Evolutionary conservation across 805 yeast genomes (phyloP), one percentile per base, ranked within the genome.

Genomic region (Lipomyces sp.): DNA sequence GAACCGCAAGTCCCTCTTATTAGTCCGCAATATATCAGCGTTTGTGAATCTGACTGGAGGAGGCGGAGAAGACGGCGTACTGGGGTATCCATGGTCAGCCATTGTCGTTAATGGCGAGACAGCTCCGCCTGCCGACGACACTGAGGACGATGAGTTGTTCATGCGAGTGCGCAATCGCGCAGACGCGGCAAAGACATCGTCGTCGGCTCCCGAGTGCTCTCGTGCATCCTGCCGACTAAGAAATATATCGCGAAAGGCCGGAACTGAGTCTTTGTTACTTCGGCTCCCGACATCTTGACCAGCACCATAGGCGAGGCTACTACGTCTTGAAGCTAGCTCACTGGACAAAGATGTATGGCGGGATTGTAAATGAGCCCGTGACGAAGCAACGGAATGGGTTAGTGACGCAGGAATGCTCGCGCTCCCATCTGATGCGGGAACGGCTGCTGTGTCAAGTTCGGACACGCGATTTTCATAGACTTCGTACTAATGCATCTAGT

Each of bases 401-500:
- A 18, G 48, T 8, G 48, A 42, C 13, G 24, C 3, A 13, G 48
- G 48, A 42, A 42, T 42, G 48, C 39, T 37, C 39, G 15, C 13
- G 15, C 48, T 42, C 15, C 48, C 48, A 1, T 42, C 48, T 15
- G 48, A 42, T n/a, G 48, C 48, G 18, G 48, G n/a, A 18, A 13
- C 24, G 18, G 48, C 15, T 42, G 24, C 48, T n/a, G n/a, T n/a
- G 10, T 55, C 53, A 13, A 63, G 59, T 35, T 63, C 62, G 4
- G 59, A 60, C n/a, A 59, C 34, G 30, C 66, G 62, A 13, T 5
- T 55, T 2, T 50, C 53, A 34, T 63, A 63, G 1, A 24, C 56
- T 32, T 63, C 63, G 55, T 58, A 45, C 66, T 63, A 13, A 24
- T 24, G 39, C 11, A 13, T 33, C n/a, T 18, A 35, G 11, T 29